These are phyloP conservation scores for Porogramme epimiltina DNA, from an alignment of 1,284 basidiomycete genomes.

Conservation along the genomic window DNA sequence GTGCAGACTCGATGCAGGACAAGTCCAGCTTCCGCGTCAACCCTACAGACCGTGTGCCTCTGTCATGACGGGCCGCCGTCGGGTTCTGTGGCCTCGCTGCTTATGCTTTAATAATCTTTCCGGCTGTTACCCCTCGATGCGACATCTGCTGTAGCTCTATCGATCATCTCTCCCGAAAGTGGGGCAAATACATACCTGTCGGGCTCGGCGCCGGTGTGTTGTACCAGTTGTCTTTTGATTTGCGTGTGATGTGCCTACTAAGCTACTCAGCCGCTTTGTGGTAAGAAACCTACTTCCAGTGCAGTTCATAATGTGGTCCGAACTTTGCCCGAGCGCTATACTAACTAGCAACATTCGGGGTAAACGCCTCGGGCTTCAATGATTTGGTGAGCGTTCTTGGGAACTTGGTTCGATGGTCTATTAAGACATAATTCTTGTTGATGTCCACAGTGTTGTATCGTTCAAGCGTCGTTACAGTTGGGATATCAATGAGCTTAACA, in stretches of 20 bases:
- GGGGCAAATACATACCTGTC: slow-evolving; percentile 14
- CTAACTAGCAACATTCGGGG: too few relatives aligned
- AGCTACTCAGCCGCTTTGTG: background rate
- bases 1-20: slow-evolving; percentile 82
- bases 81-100: background rate
- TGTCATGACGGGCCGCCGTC: slow-evolving; percentile 33
- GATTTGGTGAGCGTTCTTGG: too few relatives aligned
- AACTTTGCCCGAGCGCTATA: too few relatives aligned
- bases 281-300: too few relatives aligned
- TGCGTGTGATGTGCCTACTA: background rate
- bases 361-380: too few relatives aligned
- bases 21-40: slow-evolving; percentile 77
- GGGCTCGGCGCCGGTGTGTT: slow-evolving; percentile 10
- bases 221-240: background rate
- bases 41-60: slow-evolving; percentile 47
- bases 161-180: slow-evolving; percentile 1
- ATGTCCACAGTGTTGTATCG: too few relatives aligned
- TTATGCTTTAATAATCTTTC: background rate
- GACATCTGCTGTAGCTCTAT: slow-evolving; percentile 24
- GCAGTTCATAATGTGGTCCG: too few relatives aligned
- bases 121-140: slow-evolving; percentile 6
- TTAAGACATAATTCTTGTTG: too few relatives aligned
- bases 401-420: too few relatives aligned
- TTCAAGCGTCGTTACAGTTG: too few relatives aligned
- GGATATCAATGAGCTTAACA: too few relatives aligned